These are phyloP conservation scores for Botrytis galanthina DNA, from an alignment of 2,329 filamentous ascomycete species.

Conservation along the genomic window DNA sequence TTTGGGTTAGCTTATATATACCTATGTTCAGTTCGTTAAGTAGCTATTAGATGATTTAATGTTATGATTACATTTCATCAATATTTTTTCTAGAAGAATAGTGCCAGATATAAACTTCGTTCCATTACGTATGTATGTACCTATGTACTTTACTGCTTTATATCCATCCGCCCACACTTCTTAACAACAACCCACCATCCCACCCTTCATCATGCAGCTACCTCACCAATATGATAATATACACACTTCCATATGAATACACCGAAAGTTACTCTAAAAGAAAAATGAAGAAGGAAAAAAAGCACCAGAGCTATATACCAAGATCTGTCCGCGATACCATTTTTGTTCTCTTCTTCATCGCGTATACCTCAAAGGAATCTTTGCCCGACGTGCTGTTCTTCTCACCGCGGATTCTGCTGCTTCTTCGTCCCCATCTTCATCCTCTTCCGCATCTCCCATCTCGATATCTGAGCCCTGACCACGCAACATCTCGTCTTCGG, in stretches of 20 bases:
- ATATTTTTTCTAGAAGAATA: background rate
- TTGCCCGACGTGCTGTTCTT: background rate
- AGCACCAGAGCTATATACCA: background rate
- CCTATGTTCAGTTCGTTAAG: background rate
- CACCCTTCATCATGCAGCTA: background rate
- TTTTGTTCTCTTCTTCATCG: background rate
- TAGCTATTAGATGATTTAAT: background rate
- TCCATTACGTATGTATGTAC: background rate
- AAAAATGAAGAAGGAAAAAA: background rate
- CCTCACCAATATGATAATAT: background rate
- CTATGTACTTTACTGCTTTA: background rate
- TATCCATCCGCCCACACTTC: background rate
- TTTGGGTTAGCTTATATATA: slow-evolving; percentile 37
- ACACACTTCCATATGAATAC: background rate
- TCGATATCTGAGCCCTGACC: background rate
- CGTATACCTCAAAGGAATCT: slow-evolving; percentile 1
- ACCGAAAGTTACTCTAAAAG: background rate
- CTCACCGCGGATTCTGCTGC: background rate
- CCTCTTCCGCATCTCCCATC: background rate
- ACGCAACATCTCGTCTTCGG: background rate
- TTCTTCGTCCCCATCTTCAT: background rate
- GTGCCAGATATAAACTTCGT: background rate
- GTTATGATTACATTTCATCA: background rate
- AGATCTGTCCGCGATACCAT: background rate
- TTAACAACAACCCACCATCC: background rate